Evolutionary conservation across 306 rosid genomes (phyloP).

Genomic region (Cercis canadensis): DNA sequence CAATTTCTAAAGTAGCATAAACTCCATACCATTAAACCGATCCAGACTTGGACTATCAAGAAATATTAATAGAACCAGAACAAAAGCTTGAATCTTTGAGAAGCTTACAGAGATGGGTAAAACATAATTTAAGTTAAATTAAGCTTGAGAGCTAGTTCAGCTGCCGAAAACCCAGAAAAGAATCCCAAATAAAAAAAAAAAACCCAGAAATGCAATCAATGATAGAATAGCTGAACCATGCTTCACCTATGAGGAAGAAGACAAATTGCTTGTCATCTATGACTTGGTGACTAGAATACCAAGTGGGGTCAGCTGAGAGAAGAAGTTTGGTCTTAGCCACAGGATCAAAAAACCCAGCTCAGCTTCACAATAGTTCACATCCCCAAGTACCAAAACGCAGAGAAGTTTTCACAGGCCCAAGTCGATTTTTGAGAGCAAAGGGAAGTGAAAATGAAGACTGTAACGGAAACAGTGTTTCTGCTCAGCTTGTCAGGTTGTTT

Average conservation of each 20-base stretch:
- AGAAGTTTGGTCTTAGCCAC: conserved; percentile 22
- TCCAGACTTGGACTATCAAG: conserved; percentile 5
- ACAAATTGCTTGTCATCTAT: conserved; percentile 38
- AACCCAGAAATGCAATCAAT: conserved; percentile 32
- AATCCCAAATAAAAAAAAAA: conserved; percentile 15
- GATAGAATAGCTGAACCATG: conserved; percentile 30
- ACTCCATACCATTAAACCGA: conserved; percentile 17
- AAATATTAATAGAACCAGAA: neutral
- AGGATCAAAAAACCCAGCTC: conserved; percentile 29
- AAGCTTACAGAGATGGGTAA: conserved; percentile 21
- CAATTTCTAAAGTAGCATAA: conserved; percentile 34
- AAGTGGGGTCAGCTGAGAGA: conserved; percentile 42
- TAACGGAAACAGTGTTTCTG: conserved; percentile 33
- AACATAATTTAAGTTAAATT: conserved; percentile 9
- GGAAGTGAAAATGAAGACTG: conserved; percentile 39
- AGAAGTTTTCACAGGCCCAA: no score
- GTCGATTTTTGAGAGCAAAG: conserved; percentile 23
- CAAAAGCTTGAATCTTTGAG: conserved; percentile 25
- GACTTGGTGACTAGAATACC: conserved; percentile 35
- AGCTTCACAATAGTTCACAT: conserved; percentile 31
- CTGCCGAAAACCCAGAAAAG: conserved; percentile 32
- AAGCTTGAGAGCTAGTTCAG: conserved; percentile 29
- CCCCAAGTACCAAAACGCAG: conserved; percentile 9
- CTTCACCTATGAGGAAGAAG: conserved; percentile 34
- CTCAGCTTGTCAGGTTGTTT: conserved; percentile 17